Evolutionary conservation across 257 asterid species (phyloP).

Genomic region (Ballota nigra): DNA sequence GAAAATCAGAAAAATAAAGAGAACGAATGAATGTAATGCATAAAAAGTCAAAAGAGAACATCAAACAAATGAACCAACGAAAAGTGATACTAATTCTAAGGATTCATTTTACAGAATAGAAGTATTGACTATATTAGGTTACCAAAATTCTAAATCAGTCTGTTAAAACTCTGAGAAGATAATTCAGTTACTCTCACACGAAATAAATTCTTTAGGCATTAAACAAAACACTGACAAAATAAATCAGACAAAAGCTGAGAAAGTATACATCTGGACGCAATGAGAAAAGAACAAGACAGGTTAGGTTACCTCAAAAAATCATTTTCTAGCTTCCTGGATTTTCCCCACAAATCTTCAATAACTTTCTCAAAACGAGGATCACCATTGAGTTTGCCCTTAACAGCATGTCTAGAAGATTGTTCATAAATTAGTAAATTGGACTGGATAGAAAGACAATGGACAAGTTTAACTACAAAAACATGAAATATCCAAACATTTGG

Average conservation of each 20-base stretch:
- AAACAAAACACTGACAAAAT: neutral
- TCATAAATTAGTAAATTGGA: neutral
- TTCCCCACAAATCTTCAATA: slow-evolving; percentile 43
- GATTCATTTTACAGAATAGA: neutral
- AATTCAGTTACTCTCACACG: neutral
- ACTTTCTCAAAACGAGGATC: slow-evolving; percentile 34
- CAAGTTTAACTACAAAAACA: neutral
- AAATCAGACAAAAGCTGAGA: neutral
- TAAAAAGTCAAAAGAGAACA: neutral
- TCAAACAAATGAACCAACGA: neutral
- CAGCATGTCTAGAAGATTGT: slow-evolving; percentile 10
- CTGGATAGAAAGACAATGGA: neutral
- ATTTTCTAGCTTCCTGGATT: slow-evolving; percentile 57
- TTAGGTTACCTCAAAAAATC: slow-evolving; percentile 60
- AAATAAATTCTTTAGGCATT: neutral
- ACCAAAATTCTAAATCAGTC: neutral
- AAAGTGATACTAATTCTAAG: neutral
- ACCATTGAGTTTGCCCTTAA: slow-evolving; percentile 27
- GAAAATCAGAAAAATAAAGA: neutral
- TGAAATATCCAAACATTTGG: neutral
- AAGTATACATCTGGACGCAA: neutral
- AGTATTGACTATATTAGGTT: neutral
- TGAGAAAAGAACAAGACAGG: neutral
- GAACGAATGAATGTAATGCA: neutral
- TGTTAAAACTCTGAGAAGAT: neutral